Evolutionary conservation across 805 yeast species (phyloP).

Genomic region (Blastobotrys parvus): DNA sequence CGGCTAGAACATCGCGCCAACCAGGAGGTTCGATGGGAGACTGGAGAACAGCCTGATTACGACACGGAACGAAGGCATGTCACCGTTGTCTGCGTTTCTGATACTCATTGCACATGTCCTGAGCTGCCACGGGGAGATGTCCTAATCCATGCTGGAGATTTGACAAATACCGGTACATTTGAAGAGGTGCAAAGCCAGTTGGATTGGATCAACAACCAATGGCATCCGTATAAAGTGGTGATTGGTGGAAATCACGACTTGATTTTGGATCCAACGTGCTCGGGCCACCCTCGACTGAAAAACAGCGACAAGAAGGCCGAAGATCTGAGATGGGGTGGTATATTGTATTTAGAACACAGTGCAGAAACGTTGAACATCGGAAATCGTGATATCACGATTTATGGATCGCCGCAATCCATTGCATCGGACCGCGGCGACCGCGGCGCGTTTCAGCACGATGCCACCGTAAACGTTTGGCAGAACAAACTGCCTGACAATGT

Average conservation of each 20-base stretch:
- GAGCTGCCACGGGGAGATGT: background rate
- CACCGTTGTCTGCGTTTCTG: background rate
- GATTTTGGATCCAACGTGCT: background rate
- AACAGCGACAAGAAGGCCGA: background rate
- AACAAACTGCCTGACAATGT: background rate
- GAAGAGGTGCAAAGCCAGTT: background rate
- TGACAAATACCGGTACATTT: background rate
- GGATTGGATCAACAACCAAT: background rate
- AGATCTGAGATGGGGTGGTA: background rate
- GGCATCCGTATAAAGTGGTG: background rate
- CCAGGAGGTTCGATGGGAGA: background rate
- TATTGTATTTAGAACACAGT: no score
- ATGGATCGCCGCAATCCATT: background rate
- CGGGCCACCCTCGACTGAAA: background rate
- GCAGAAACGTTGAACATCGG: background rate
- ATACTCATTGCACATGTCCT: background rate
- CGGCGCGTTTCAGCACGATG: background rate
- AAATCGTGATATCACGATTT: background rate
- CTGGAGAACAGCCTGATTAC: background rate
- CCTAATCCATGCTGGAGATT: background rate
- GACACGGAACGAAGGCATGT: background rate
- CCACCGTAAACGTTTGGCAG: background rate
- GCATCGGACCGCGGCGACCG: background rate
- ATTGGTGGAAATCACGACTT: background rate
- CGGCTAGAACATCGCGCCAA: background rate